Evolutionary conservation across 176 grass and related monocot genomes (phyloP).

Genomic region (Lolium perenne): DNA sequence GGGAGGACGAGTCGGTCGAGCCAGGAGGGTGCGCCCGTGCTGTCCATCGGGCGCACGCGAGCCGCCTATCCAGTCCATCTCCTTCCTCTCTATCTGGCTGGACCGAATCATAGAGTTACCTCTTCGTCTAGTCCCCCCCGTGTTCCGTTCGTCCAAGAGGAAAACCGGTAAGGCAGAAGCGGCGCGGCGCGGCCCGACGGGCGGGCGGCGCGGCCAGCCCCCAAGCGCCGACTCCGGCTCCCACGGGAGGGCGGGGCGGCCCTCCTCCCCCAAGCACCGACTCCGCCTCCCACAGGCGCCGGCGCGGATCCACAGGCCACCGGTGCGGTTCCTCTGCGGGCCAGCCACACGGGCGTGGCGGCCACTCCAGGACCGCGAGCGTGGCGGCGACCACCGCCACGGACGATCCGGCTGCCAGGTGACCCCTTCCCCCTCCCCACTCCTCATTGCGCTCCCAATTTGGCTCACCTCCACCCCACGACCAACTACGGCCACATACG

Average conservation of each 20-base stretch:
- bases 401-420: background rate
- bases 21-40: too few relatives aligned
- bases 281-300: background rate
- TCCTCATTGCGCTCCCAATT: background rate
- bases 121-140: too few relatives aligned
- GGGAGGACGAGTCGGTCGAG: too few relatives aligned
- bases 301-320: background rate
- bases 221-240: background rate
- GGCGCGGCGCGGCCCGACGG: background rate
- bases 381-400: too few relatives aligned
- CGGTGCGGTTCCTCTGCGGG: background rate
- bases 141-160: too few relatives aligned
- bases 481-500: too few relatives aligned
- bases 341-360: background rate
- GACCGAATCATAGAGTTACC: too few relatives aligned
- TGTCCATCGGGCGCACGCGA: too few relatives aligned
- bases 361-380: background rate
- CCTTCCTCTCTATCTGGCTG: too few relatives aligned
- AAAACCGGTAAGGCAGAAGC: too few relatives aligned
- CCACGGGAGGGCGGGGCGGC: background rate
- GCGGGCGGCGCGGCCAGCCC: background rate
- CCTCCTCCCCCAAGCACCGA: background rate
- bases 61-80: too few relatives aligned
- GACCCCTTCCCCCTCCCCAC: background rate
- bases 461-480: background rate